phyloP scores from a whole-genome alignment of 495 filamentous ascomycete species.

The Aspergillus panamensis region DNA sequence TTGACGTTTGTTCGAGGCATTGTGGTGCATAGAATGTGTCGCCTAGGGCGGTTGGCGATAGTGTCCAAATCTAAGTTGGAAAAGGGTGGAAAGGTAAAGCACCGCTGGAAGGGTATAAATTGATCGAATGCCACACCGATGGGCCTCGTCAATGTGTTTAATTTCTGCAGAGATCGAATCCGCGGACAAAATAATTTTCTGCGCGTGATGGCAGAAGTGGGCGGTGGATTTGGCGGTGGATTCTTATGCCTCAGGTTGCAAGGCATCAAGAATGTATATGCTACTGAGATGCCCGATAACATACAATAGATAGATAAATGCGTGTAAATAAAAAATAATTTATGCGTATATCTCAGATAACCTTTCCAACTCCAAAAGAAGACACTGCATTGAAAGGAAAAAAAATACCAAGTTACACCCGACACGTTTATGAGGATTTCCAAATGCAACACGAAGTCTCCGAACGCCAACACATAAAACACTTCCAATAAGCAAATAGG shows the following conservation, averaged over 20 bases:
- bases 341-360: background rate
- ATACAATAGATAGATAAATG: background rate
- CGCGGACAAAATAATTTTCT: slow-evolving; percentile 30
- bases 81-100: slow-evolving; percentile 25
- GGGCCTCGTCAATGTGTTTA: background rate
- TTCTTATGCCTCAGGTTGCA: slow-evolving; percentile 13
- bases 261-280: background rate
- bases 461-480: slow-evolving; percentile 12
- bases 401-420: slow-evolving; percentile 1
- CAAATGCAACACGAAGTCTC: slow-evolving; percentile 2
- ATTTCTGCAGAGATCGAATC: background rate
- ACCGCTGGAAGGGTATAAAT: background rate
- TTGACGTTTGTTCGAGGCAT: slow-evolving; percentile 37
- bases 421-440: slow-evolving; percentile 4
- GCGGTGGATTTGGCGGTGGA: slow-evolving; percentile 26
- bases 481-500: background rate
- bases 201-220: slow-evolving; percentile 21
- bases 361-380: background rate
- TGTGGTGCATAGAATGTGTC: slow-evolving; percentile 1
- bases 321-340: background rate
- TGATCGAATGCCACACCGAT: background rate
- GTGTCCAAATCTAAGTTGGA: too few relatives aligned
- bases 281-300: background rate
- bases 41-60: background rate
- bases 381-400: background rate